A percentile compares a stretch with the other conserved stretches of the same genome.
phyloP scores from a whole-genome alignment of 176 grass and related monocot species.

The Olyra latifolia region DNA sequence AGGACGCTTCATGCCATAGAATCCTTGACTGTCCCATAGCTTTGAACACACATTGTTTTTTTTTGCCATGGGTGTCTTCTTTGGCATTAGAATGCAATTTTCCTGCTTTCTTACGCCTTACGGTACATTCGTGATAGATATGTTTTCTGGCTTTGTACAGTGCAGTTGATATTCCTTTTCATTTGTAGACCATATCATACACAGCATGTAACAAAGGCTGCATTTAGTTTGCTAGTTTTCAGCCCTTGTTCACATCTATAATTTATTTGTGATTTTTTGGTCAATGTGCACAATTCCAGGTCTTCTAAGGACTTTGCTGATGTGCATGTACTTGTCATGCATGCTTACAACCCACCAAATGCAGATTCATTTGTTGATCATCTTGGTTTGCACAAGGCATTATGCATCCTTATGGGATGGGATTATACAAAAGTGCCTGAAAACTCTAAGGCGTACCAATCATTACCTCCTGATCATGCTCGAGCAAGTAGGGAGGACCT shows the following conservation, averaged over 20 bases:
- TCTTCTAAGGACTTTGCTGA: conserved; percentile 90
- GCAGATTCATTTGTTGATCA: conserved; percentile 77
- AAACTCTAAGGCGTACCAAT: conserved; percentile 89
- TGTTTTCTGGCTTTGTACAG: not conserved
- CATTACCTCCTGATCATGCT: conserved; percentile 74
- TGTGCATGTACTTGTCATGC: conserved; percentile 87
- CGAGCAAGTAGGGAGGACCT: conserved; percentile 91
- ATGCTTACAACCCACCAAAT: conserved; percentile 75
- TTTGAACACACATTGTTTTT: conserved; percentile 7
- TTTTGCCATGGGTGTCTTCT: not conserved
- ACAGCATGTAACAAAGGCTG: not conserved
- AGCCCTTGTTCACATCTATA: conserved; percentile 28
- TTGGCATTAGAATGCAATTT: conserved; percentile 29
- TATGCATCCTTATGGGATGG: conserved; percentile 98
- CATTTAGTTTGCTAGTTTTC: conserved; percentile 32
- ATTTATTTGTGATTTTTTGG: conserved; percentile 56
- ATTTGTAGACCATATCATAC: conserved; percentile 18
- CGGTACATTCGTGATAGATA: not conserved
- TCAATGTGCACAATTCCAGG: conserved; percentile 73
- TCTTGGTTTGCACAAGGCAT: conserved; percentile 95
- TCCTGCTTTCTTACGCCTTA: conserved; percentile 21
- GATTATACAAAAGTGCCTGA: conserved; percentile 85
- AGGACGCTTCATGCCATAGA: not conserved
- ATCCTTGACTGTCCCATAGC: not conserved
- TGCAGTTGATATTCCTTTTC: not conserved